Evolutionary conservation across 2,329 filamentous ascomycete species (phyloP).

Genomic region (Diaporthe destruens): DNA sequence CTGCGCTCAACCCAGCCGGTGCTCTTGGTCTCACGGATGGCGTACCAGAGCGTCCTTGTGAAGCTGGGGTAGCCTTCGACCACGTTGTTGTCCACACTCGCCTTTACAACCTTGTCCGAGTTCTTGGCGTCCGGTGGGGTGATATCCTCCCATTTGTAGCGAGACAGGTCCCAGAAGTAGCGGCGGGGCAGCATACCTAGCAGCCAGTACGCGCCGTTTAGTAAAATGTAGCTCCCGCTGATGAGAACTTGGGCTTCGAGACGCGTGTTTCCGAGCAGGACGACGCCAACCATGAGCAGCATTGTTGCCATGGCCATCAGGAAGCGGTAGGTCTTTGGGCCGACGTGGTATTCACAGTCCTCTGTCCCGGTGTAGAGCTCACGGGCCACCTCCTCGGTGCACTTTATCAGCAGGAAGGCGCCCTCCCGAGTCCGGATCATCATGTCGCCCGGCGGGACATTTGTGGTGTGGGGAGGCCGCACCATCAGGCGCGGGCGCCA

Average conservation of each 20-base stretch:
- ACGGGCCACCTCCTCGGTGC: slow-evolving; percentile 71
- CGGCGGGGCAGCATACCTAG: slow-evolving; percentile 62
- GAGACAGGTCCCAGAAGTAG: slow-evolving; percentile 69
- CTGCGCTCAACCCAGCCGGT: slow-evolving; percentile 66
- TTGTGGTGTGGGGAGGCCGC: slow-evolving; percentile 59
- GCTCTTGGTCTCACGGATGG: slow-evolving; percentile 65
- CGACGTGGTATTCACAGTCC: slow-evolving; percentile 68
- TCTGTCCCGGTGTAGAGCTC: slow-evolving; percentile 73
- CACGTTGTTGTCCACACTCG: slow-evolving; percentile 45
- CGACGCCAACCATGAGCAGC: slow-evolving; percentile 71
- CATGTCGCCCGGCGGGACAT: slow-evolving; percentile 69
- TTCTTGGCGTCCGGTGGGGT: slow-evolving; percentile 40
- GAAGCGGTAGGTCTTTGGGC: slow-evolving; percentile 59
- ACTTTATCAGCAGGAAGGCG: slow-evolving; percentile 69
- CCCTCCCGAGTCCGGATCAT: slow-evolving; percentile 72
- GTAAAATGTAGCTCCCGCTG: slow-evolving; percentile 67
- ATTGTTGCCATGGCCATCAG: slow-evolving; percentile 71
- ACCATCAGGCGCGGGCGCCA: slow-evolving; percentile 69
- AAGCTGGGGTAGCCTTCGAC: slow-evolving; percentile 61
- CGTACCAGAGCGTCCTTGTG: slow-evolving; percentile 70
- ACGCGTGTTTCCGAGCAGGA: slow-evolving; percentile 72
- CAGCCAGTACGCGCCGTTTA: slow-evolving; percentile 72
- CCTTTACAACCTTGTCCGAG: slow-evolving; percentile 50
- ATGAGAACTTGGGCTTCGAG: slow-evolving; percentile 72
- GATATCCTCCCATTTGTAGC: slow-evolving; percentile 45